Base-by-base conservation (phyloP, 2,329 filamentous ascomycete genomes). In the Rachicladosporium sp. region DNA sequence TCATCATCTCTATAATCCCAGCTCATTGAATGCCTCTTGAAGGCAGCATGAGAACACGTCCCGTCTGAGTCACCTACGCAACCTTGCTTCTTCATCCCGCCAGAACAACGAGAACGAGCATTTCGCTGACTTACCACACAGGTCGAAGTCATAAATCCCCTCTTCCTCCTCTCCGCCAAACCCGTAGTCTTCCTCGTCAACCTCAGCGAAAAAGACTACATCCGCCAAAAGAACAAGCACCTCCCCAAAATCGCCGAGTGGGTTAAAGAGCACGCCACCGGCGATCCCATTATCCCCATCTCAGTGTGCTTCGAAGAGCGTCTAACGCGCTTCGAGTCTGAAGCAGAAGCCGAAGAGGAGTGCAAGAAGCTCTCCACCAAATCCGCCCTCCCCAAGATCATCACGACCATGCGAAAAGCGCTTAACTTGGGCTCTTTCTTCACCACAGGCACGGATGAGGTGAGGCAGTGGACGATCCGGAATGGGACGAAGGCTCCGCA, bases 211-310 rank as follows among this genome's bases (percentile, higher is more conserved):
- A 88, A 79, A 66, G 91, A 98, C 66, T 98, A 88, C 64, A 80
- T 95, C 58, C 82, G 91, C 57, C 91, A 96, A 71, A 98, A 96
- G 82, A 98, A 98, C 77, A 98, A 98, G 79, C 79, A 98, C 68
- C 76, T 98, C 41, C 76, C 83, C 50, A 91, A 89, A 69, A 80
- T 96, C 51, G 85, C 83, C 44, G 83, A 91, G 61, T 98, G 91
- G 91, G 79, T 95, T 64, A 93, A 96, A 70, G 76, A 83, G 61
- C 74, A 98, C 62, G 84, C 88, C 4, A 64, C 78, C 38, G 87
- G 86, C 42, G 88, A 95, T 58, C 84, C 88, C 37, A 80, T 96
- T 56, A 85, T 98, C 43, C 91, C 89, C 46, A 80, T 98, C 55
- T 96, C 91, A 1, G 83, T 95, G 41, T 80, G 75, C 29, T 89